phyloP scores from a whole-genome alignment of 352 stramenopile species.

The Thalassiosira pacifica region DNA sequence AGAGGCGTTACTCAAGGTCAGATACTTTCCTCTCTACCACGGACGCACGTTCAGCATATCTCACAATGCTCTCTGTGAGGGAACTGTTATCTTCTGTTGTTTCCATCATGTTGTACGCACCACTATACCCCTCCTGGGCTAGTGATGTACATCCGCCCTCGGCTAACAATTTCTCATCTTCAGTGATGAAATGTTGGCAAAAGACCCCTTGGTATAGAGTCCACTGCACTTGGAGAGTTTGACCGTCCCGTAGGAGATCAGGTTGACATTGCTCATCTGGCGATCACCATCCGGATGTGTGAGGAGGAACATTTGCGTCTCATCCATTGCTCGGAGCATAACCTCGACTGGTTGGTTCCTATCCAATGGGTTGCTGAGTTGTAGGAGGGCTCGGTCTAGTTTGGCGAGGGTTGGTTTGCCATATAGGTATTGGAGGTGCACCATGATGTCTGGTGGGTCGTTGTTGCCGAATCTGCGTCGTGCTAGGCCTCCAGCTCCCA shows the following conservation, averaged over 20 bases:
- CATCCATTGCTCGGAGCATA: slow-evolving; percentile 1
- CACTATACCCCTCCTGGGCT: not conserved
- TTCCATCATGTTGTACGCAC: not conserved
- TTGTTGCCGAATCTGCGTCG: not conserved
- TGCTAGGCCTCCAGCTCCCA: not conserved
- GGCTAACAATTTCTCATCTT: no score
- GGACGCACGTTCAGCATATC: not conserved
- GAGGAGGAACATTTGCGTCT: slow-evolving; percentile 1
- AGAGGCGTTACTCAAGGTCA: not conserved
- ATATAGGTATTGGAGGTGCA: not conserved
- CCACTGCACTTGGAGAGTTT: not conserved
- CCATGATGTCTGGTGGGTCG: not conserved
- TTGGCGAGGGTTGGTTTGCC: not conserved
- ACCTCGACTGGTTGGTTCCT: slow-evolving; percentile 5
- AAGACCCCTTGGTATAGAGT: not conserved
- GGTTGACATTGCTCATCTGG: not conserved
- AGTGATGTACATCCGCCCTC: no score
- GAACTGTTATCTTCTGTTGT: not conserved
- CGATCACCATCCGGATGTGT: not conserved
- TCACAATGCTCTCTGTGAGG: not conserved
- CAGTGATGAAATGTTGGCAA: no score
- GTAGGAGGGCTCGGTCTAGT: not conserved
- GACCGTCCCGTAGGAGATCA: not conserved
- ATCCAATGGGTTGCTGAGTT: not conserved
- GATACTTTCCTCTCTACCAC: not conserved